Percentiles rank a stretch among this genome's conserved stretches.
These are phyloP conservation scores for Flueggea neowawraea DNA, from an alignment of 441 rosid genomes.

Conservation along the genomic window DNA sequence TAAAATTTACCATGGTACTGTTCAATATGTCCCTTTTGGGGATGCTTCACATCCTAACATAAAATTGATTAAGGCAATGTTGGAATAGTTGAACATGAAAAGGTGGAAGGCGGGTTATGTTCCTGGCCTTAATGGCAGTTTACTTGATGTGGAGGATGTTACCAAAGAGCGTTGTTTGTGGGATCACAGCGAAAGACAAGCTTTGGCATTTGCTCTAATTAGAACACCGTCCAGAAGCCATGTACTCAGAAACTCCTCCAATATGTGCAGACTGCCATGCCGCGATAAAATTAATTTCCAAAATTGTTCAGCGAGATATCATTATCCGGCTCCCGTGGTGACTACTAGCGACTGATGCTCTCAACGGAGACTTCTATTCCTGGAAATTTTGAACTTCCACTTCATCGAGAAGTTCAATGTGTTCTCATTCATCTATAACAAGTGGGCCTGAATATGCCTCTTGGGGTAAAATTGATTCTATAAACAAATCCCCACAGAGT, in stretches of 20 bases:
- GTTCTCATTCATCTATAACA: background rate
- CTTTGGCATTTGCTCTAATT: slow-evolving; percentile 69
- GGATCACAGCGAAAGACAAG: slow-evolving; percentile 86
- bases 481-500: no score
- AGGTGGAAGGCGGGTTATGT: slow-evolving; percentile 56
- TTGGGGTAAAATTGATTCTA: no score
- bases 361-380: background rate
- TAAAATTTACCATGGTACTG: slow-evolving; percentile 56
- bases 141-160: slow-evolving; percentile 51
- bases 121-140: slow-evolving; percentile 47
- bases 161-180: slow-evolving; percentile 63
- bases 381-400: background rate
- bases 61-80: slow-evolving; percentile 66
- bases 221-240: slow-evolving; percentile 43
- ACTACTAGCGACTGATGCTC: slow-evolving; percentile 60
- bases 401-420: no score
- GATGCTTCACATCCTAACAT: slow-evolving; percentile 59
- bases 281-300: slow-evolving; percentile 64
- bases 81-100: slow-evolving; percentile 81
- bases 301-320: slow-evolving; percentile 59
- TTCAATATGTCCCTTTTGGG: slow-evolving; percentile 65
- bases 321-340: slow-evolving; percentile 79
- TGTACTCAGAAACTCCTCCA: slow-evolving; percentile 68
- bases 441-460: no score
- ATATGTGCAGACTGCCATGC: slow-evolving; percentile 81